Conservation (phyloP, 2,329 filamentous ascomycete genomes). For the Zasmidium cellare region DNA sequence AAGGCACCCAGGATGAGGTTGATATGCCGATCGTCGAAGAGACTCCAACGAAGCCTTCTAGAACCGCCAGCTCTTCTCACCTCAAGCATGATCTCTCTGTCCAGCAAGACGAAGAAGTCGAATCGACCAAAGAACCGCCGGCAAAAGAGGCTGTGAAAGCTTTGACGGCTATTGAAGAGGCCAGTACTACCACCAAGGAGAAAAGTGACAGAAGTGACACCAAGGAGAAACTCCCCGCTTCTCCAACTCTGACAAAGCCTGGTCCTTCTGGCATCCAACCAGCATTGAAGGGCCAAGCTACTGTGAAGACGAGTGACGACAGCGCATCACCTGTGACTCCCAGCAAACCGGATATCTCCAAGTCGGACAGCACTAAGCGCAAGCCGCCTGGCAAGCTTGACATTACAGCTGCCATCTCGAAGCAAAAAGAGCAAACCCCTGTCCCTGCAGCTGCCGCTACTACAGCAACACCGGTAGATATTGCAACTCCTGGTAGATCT, state of each 20-base stretch:
- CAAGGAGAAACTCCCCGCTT: neutral
- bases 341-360: constrained; percentile 18
- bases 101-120: neutral
- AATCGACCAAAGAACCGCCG: neutral
- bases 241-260: neutral
- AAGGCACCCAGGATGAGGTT: constrained; percentile 21
- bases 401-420: constrained; percentile 42
- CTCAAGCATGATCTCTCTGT: constrained; percentile 14
- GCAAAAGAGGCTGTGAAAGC: neutral
- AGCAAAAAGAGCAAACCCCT: constrained; percentile 14
- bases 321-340: constrained; percentile 16
- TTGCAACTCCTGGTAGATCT: constrained; percentile 8
- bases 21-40: constrained; percentile 17
- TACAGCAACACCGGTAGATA: constrained; percentile 44
- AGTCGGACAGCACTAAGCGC: constrained; percentile 28
- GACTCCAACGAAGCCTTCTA: constrained; percentile 23
- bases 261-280: neutral
- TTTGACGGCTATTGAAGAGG: neutral
- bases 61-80: constrained; percentile 15
- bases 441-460: neutral
- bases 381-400: constrained; percentile 50
- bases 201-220: neutral
- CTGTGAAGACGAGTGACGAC: constrained; percentile 12
- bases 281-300: constrained; percentile 7
- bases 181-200: neutral